These are phyloP conservation scores for Naganishia albida DNA, from an alignment of 1,284 basidiomycete species.

Conservation along the genomic window DNA sequence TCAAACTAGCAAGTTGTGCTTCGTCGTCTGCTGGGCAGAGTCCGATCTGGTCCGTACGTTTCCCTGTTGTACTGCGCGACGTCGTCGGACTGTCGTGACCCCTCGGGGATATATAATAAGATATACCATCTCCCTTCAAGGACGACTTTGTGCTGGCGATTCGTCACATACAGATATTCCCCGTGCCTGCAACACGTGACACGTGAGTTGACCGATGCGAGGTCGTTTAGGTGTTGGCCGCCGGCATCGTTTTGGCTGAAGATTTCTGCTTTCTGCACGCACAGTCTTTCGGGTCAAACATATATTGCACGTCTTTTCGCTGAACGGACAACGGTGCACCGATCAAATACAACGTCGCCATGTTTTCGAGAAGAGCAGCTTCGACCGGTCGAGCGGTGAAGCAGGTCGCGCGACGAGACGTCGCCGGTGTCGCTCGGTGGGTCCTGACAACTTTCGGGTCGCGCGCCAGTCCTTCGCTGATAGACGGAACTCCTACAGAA, in stretches of 20 bases:
- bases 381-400: slow-evolving; percentile 14
- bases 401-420: slow-evolving; percentile 15
- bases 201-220: slow-evolving; percentile 26
- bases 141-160: not conserved
- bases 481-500: not conserved
- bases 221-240: slow-evolving; percentile 26
- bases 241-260: slow-evolving; percentile 21
- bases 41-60: slow-evolving; percentile 24
- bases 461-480: not conserved
- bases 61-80: too few relatives aligned
- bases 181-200: slow-evolving; percentile 10
- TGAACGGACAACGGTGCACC: not conserved
- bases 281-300: slow-evolving; percentile 13
- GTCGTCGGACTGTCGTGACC: not conserved
- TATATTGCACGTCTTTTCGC: not conserved
- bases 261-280: slow-evolving; percentile 5
- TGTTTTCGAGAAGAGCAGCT: slow-evolving; percentile 13
- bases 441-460: not conserved
- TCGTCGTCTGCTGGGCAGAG: slow-evolving; percentile 2
- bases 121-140: not conserved
- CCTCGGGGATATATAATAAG: not conserved
- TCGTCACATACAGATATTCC: slow-evolving; percentile 2
- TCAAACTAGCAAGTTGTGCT: slow-evolving; percentile 9
- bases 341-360: not conserved
- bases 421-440: slow-evolving; percentile 14